Evolutionary conservation across 495 filamentous ascomycete species (phyloP).

Genomic region (Cryomyces minteri): DNA sequence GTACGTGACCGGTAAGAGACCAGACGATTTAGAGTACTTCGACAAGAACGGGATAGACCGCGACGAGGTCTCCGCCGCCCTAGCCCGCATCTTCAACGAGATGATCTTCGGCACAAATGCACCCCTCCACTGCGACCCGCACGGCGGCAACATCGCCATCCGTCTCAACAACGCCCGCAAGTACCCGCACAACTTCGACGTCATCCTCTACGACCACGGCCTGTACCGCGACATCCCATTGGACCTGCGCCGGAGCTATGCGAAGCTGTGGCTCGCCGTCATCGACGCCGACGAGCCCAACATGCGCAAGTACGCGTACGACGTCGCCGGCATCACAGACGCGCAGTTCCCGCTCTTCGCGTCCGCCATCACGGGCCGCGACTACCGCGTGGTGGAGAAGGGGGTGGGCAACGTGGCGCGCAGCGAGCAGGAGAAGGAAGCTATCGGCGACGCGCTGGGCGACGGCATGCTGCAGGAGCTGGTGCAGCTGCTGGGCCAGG

Average conservation of each 20-base stretch:
- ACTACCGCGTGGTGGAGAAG: constrained; percentile 54
- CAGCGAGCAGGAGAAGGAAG: constrained; percentile 56
- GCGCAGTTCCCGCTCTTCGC: constrained; percentile 94
- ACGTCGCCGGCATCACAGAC: constrained; percentile 77
- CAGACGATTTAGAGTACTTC: constrained; percentile 76
- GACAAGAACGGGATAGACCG: constrained; percentile 77
- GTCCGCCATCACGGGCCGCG: constrained; percentile 86
- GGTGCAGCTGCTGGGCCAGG: constrained; percentile 72
- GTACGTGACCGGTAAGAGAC: constrained; percentile 66
- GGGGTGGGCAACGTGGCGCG: constrained; percentile 40
- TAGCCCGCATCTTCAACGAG: constrained; percentile 92
- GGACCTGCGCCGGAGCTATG: constrained; percentile 65
- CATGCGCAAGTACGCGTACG: constrained; percentile 77
- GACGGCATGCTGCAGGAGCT: constrained; percentile 78
- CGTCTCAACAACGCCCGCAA: constrained; percentile 43
- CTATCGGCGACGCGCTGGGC: constrained; percentile 61
- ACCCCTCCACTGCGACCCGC: constrained; percentile 91
- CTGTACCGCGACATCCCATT: constrained; percentile 84
- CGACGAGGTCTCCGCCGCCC: constrained; percentile 86
- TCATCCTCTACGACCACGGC: constrained; percentile 96
- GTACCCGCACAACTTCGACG: constrained; percentile 68
- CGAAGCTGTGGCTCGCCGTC: constrained; percentile 93
- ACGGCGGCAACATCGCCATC: constrained; percentile 93
- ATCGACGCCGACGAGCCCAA: constrained; percentile 64
- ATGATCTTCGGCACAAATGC: constrained; percentile 94